Base-by-base conservation (phyloP, 768 basidiomycete genomes). In the Jaapia argillacea region DNA sequence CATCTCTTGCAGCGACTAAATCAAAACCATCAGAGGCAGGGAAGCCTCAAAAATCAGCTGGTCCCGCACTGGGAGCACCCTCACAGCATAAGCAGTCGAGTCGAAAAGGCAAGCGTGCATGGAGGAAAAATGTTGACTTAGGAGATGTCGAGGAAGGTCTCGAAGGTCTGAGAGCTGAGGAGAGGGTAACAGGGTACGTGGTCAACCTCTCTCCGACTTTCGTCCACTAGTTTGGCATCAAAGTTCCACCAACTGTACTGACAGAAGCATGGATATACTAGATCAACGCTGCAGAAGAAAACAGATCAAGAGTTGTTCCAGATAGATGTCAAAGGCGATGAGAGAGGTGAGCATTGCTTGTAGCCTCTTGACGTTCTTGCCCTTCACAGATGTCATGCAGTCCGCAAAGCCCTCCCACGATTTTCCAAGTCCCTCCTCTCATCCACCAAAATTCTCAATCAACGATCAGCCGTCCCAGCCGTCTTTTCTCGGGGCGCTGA, bases 121-220 rank as follows among this genome's bases (percentile, higher is more conserved):
- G 92, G 92, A 65, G 92, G 58, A 94, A 96, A 66, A 88, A 96
- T 60, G 81, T 94, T 42, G 80, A 94, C 58, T 73, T 94, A 40
- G 74, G 77, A 21, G 79, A 79, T 40, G 79, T 92, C 16, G 90
- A 93, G 53, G 66, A 70, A 38, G 79, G 77, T 2, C 55, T 93
- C 49, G 91, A 93, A 59, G 74, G 67, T 45, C 65, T 86, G 47
- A 68, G 91, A 43, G 74, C 74, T n/a, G 87, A 93, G 58, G 90
- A 93, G 57, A 68, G 86, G 43, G 72, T 80, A 4, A 75, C 73
- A 48, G 90, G 90, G 88, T 90, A 54, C 48, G 77, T 60, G 13
- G 36, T 7, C 22, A 24, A 12, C 7, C 12, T 7, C 3, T 31
- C 33, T 27, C 4, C 13, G 4, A 24, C 45, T 21, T 31, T n/a